A percentile compares a stretch with the other conserved stretches of the same genome.
Conservation (phyloP, 345 rosid genomes). For the Populus davidiana region DNA sequence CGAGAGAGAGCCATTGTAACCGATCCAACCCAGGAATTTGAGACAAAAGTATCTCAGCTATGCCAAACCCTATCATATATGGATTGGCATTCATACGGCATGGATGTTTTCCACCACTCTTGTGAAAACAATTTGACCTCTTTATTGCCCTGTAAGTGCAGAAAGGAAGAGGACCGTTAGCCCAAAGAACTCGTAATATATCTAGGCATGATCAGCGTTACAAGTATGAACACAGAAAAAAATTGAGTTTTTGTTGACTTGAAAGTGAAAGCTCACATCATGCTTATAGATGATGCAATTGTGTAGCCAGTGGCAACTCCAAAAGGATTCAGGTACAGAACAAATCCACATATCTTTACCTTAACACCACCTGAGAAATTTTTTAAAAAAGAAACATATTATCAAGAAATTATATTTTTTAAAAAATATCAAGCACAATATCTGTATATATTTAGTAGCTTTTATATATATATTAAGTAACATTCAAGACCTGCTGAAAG, state of each 20-base stretch:
- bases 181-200: no score
- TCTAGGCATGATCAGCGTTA: no score
- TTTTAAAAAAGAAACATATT: no score
- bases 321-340: slow-evolving; percentile 67
- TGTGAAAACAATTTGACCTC: slow-evolving; percentile 54
- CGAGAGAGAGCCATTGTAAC: slow-evolving; percentile 85
- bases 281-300: slow-evolving; percentile 75
- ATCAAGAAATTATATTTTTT: no score
- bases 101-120: slow-evolving; percentile 34
- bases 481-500: no score
- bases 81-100: slow-evolving; percentile 55
- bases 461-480: no score
- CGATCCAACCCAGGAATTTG: slow-evolving; percentile 86
- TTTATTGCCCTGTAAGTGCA: slow-evolving; percentile 52
- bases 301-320: slow-evolving; percentile 73
- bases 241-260: no score
- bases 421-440: no score
- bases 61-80: slow-evolving; percentile 68
- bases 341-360: slow-evolving; percentile 58
- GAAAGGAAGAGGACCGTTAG: no score
- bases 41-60: slow-evolving; percentile 52
- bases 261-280: slow-evolving; percentile 37
- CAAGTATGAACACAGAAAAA: no score
- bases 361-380: slow-evolving; percentile 53
- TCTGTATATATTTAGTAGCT: no score